A percentile compares a stretch with the other conserved stretches of the same genome.
These are phyloP conservation scores for Agrocybe chaxingu DNA, from an alignment of 768 basidiomycete genomes.

Conservation along the genomic window DNA sequence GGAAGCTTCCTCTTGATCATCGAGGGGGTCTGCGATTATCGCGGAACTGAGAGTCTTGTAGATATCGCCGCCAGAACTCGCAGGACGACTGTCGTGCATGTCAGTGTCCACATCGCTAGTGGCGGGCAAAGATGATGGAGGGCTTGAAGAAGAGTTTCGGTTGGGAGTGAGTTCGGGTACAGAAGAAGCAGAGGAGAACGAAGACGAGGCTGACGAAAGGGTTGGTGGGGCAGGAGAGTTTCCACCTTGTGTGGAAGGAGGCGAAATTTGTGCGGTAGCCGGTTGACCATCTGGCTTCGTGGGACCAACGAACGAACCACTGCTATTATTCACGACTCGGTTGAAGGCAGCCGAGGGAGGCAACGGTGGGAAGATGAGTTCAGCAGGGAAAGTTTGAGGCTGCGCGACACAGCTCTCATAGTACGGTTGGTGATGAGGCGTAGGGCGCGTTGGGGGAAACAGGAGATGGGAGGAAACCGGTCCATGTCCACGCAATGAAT, in stretches of 20 bases:
- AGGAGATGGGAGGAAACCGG: conserved; percentile 31
- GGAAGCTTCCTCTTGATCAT: conserved; percentile 15
- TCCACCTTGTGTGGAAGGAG: conserved; percentile 10
- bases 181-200: conserved; percentile 26
- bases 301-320: conserved; percentile 19
- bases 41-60: not conserved
- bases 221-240: conserved; percentile 15
- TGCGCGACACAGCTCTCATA: conserved; percentile 56
- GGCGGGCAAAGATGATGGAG: conserved; percentile 38
- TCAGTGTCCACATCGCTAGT: conserved; percentile 37
- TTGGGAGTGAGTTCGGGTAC: conserved; percentile 66
- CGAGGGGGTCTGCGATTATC: conserved; percentile 14
- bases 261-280: conserved; percentile 10
- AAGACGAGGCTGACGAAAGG: conserved; percentile 31
- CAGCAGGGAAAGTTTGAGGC: conserved; percentile 46
- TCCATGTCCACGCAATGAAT: conserved; percentile 22
- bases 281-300: conserved; percentile 6
- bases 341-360: conserved; percentile 44
- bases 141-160: conserved; percentile 58
- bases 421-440: conserved; percentile 71
- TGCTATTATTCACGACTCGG: conserved; percentile 20
- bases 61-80: conserved; percentile 5
- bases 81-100: conserved; percentile 15
- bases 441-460: conserved; percentile 52
- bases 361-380: conserved; percentile 72